Evolutionary conservation across 352 stramenopile genomes (phyloP).

Genomic region (Phytopythium montanum): DNA sequence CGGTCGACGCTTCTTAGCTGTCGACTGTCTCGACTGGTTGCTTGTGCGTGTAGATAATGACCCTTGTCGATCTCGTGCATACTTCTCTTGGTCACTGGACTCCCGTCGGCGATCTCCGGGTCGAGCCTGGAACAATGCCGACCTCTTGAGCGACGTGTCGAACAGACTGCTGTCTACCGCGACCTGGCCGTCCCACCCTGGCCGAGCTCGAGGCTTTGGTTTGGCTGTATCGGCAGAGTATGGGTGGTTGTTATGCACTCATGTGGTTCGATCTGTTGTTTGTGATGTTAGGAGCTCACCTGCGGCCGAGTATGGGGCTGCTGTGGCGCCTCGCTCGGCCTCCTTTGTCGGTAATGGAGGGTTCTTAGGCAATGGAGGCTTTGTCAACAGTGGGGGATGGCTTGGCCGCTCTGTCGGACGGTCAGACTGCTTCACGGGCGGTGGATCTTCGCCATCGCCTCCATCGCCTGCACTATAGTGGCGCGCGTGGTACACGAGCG

Average conservation of each 20-base stretch:
- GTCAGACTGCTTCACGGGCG: not conserved
- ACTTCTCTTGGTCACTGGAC: conserved; percentile 10
- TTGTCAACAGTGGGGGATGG: not conserved
- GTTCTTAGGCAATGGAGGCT: not conserved
- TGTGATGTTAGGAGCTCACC: not conserved
- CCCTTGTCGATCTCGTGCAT: conserved; percentile 5
- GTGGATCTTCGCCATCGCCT: not conserved
- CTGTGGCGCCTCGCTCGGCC: not conserved
- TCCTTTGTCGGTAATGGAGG: not conserved
- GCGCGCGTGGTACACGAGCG: conserved; percentile 28
- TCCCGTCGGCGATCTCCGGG: conserved; percentile 35
- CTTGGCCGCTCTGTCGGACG: not conserved
- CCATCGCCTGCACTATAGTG: not conserved
- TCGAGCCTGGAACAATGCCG: conserved; percentile 43
- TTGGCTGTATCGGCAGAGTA: not conserved
- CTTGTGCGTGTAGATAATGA: not conserved
- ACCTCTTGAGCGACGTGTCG: conserved; percentile 49
- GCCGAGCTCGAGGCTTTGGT: conserved; percentile 12
- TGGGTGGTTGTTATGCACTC: not conserved
- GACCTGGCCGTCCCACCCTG: conserved; percentile 47
- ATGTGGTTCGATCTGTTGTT: not conserved
- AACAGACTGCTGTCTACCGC: conserved; percentile 28
- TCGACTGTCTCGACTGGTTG: not conserved
- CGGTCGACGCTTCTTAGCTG: not conserved
- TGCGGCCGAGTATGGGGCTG: not conserved